These are phyloP conservation scores for Zhuliangozyma parablackwelliae DNA, from an alignment of 1,139 yeast species.

Conservation along the genomic window DNA sequence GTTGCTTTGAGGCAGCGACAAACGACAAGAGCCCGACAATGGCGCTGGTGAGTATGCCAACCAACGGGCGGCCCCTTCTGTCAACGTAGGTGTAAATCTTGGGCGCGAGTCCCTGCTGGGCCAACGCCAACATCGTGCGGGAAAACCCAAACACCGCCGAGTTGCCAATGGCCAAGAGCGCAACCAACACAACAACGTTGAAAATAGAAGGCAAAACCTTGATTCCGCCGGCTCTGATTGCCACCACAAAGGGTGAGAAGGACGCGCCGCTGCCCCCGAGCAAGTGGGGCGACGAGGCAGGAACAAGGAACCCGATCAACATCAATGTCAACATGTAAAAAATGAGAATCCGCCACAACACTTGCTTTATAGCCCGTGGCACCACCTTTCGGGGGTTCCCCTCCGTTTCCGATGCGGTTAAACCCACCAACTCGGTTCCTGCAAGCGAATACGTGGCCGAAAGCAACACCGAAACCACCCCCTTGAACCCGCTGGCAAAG, in stretches of 20 bases:
- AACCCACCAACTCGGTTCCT: slow-evolving; percentile 42
- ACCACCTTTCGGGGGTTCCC: slow-evolving; percentile 36
- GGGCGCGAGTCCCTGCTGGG: slow-evolving; percentile 41
- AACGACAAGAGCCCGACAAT: slow-evolving; percentile 38
- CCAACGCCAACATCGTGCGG: slow-evolving; percentile 37
- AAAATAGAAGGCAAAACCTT: slow-evolving; percentile 40
- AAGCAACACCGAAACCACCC: slow-evolving; percentile 39
- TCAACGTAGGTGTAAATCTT: slow-evolving; percentile 33
- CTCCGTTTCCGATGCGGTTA: slow-evolving; percentile 36
- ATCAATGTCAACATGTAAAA: slow-evolving; percentile 40
- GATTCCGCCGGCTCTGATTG: slow-evolving; percentile 39
- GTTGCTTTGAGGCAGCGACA: slow-evolving; percentile 37
- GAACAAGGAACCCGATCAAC: slow-evolving; percentile 39
- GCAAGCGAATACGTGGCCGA: slow-evolving; percentile 44
- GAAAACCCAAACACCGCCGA: slow-evolving; percentile 44
- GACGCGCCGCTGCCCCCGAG: slow-evolving; percentile 28
- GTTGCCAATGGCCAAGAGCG: slow-evolving; percentile 43
- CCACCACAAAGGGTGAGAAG: slow-evolving; percentile 43
- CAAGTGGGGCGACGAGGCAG: slow-evolving; percentile 25
- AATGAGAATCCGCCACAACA: slow-evolving; percentile 38
- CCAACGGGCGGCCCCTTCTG: slow-evolving; percentile 39
- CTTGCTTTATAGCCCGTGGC: slow-evolving; percentile 42
- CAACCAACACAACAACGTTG: slow-evolving; percentile 37
- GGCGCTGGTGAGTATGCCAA: slow-evolving; percentile 32
- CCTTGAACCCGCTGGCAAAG: slow-evolving; percentile 60